phyloP scores from a whole-genome alignment of 2,329 filamentous ascomycete species.

The Aspergillus unguis region DNA sequence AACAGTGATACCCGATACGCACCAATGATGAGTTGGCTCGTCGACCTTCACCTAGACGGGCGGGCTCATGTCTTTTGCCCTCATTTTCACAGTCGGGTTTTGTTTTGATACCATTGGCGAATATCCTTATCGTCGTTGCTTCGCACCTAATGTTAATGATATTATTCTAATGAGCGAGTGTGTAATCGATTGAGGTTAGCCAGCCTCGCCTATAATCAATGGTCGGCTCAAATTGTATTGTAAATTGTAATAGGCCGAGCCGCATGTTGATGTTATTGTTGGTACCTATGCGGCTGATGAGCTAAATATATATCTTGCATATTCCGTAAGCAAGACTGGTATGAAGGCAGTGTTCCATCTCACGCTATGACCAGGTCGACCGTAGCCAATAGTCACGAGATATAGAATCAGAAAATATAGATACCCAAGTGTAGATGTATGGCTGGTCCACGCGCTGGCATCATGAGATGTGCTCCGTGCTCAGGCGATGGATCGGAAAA shows the following conservation, averaged over 20 bases:
- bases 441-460: too few species aligned
- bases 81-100: background rate
- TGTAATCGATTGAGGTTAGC: background rate
- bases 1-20: background rate
- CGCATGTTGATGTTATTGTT: too few species aligned
- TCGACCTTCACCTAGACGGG: background rate
- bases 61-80: background rate
- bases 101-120: background rate
- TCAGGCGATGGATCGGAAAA: conserved; percentile 1
- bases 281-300: too few species aligned
- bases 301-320: too few species aligned
- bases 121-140: background rate
- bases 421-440: too few species aligned
- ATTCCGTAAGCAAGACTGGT: too few species aligned
- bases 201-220: background rate
- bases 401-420: background rate
- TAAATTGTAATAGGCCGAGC: too few species aligned
- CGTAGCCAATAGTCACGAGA: background rate
- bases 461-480: background rate
- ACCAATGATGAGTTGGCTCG: background rate
- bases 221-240: too few species aligned
- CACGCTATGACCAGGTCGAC: too few species aligned
- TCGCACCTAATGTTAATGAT: background rate
- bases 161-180: background rate
- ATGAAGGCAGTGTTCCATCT: too few species aligned